Evolutionary conservation across 2,329 filamentous ascomycete genomes (phyloP).

Genomic region (Cercospora sesami): DNA sequence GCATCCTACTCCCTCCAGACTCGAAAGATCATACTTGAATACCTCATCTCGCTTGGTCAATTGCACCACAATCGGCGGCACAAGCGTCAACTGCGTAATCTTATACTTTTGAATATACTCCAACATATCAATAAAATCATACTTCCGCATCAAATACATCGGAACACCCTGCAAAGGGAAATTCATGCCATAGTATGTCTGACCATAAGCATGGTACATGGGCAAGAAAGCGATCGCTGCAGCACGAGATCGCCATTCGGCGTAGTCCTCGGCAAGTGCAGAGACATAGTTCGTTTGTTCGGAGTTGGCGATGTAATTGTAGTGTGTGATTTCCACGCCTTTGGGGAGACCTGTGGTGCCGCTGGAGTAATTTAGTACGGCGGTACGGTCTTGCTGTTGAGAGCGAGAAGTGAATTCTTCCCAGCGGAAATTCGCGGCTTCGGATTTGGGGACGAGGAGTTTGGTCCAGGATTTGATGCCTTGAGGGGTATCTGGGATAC

Average conservation of each 20-base stretch:
- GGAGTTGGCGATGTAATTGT: slow-evolving; percentile 72
- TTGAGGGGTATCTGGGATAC: slow-evolving; percentile 61
- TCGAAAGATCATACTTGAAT: slow-evolving; percentile 61
- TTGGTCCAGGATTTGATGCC: slow-evolving; percentile 27
- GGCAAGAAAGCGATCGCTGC: slow-evolving; percentile 67
- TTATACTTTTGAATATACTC: slow-evolving; percentile 65
- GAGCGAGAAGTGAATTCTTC: slow-evolving; percentile 8
- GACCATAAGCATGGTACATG: slow-evolving; percentile 60
- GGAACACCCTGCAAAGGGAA: slow-evolving; percentile 22
- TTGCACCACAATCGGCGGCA: slow-evolving; percentile 68
- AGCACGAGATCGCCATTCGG: slow-evolving; percentile 38
- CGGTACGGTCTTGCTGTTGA: slow-evolving; percentile 53
- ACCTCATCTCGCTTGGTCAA: slow-evolving; percentile 65
- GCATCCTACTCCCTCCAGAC: slow-evolving; percentile 51
- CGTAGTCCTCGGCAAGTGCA: slow-evolving; percentile 49
- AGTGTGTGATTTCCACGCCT: slow-evolving; percentile 78
- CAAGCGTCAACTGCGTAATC: slow-evolving; percentile 66
- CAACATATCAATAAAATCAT: slow-evolving; percentile 56
- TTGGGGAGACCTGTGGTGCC: slow-evolving; percentile 82
- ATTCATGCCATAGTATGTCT: slow-evolving; percentile 56
- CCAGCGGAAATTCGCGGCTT: slow-evolving; percentile 47
- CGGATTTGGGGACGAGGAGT: slow-evolving; percentile 45
- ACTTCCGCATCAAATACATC: slow-evolving; percentile 48
- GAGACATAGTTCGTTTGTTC: slow-evolving; percentile 57
- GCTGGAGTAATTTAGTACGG: slow-evolving; percentile 76